phyloP scores from a whole-genome alignment of 2,329 filamentous ascomycete species.

The Microsporum audouinii region DNA sequence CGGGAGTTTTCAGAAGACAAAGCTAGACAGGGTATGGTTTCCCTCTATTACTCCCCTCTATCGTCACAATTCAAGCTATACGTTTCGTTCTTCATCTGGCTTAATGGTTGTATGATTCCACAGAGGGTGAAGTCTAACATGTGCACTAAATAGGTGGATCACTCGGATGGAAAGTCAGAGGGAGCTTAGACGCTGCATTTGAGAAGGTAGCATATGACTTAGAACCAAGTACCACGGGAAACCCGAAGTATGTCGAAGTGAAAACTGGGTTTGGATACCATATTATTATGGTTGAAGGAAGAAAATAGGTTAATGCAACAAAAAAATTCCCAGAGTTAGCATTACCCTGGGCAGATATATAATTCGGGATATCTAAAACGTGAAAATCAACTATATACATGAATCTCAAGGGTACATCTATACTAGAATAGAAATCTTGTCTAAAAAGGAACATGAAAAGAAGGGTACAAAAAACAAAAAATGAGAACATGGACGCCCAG shows the following conservation, averaged over 20 bases:
- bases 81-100: background rate
- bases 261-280: conserved; percentile 58
- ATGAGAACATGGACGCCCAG: background rate
- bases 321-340: background rate
- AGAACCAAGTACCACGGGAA: conserved; percentile 49
- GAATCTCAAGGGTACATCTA: background rate
- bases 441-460: background rate
- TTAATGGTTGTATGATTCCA: background rate
- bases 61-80: background rate
- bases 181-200: conserved; percentile 46
- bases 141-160: conserved; percentile 40
- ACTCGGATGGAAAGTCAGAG: conserved; percentile 52
- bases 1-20: conserved; percentile 56
- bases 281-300: conserved; percentile 56
- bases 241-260: conserved; percentile 49
- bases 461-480: background rate
- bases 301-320: conserved; percentile 35
- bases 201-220: conserved; percentile 53
- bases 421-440: background rate
- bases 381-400: conserved; percentile 1
- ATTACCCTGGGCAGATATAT: background rate
- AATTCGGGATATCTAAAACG: background rate
- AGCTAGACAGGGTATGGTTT: conserved; percentile 42
- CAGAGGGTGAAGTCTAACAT: background rate
- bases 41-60: conserved; percentile 3